Base-by-base conservation (phyloP, 2,329 filamentous ascomycete genomes). In the Claviceps paspali region DNA sequence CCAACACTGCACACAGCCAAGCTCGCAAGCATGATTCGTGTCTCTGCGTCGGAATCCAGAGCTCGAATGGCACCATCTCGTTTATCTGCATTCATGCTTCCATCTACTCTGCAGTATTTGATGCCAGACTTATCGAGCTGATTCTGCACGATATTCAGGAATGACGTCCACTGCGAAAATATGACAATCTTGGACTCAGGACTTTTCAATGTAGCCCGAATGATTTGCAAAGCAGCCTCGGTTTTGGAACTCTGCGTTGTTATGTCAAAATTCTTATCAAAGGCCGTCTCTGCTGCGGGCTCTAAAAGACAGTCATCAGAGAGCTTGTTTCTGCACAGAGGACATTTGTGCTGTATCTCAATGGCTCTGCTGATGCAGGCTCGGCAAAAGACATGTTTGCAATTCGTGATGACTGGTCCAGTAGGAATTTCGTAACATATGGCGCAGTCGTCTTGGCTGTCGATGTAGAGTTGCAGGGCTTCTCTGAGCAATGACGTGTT, bases 1-100 rank as follows among this genome's bases (percentile, higher is more conserved):
- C 86, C 86, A 1, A 94, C 85, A 36, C 79, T 82, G 56, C 83
- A 88, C 6, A 91, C 86, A 6, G 75, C 73, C 29, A 94, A 62
- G 50, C 80, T 86, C 2, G 86, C 86, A 2, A 94, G 76, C 63
- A 94, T 69, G 47, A 94, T 72, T 1, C 75, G 79, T 40, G 74
- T 83, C 2, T 71, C 55, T 0, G 76, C 65, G 39, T 91, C 76
- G 3, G 65, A 64, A 40, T 82, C 76, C 22, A 94, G 70, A 0
- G 70, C 64, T 3, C 69, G 57, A 32, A 92, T 76, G 0, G 82
- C 76, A 12, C 65, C 62, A 48, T 94, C 86, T n/a, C 87, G 80
- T 34, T 69, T 63, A 0, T 64, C 55, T 0, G 80, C 70, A 7
- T 65, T 67, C 82, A 93, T 91, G 40, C 72, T 79, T 21, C 87